These are phyloP conservation scores for Protomyces arabidopsidicola DNA, from an alignment of 1,139 yeast genomes.

Conservation along the genomic window DNA sequence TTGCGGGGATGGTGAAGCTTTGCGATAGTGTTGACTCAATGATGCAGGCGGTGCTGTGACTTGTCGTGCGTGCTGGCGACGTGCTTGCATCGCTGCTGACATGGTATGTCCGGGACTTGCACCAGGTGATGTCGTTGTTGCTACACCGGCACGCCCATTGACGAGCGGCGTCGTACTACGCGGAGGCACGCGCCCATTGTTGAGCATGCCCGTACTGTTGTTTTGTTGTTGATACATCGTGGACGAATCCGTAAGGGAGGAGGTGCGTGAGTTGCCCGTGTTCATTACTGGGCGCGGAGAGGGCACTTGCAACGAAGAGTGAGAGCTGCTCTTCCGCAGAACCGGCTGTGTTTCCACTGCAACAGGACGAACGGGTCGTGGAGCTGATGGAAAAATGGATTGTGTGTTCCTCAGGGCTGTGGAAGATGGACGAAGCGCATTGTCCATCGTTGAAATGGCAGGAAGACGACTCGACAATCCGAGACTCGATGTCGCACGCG, in stretches of 20 bases:
- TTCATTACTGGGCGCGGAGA: not conserved
- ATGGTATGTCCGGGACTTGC: not conserved
- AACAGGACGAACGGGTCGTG: not conserved
- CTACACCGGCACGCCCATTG: not conserved
- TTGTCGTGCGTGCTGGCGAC: conserved; percentile 3
- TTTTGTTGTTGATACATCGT: not conserved
- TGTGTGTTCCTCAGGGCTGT: not conserved
- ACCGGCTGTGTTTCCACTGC: not conserved
- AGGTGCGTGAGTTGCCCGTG: not conserved
- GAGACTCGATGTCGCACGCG: not conserved
- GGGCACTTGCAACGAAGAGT: not conserved
- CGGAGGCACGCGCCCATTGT: not conserved
- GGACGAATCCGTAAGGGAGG: not conserved
- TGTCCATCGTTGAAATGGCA: not conserved
- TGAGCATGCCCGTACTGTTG: not conserved
- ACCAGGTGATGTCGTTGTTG: not conserved
- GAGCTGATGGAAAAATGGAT: not conserved
- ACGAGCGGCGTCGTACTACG: not conserved
- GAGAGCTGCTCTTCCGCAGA: not conserved
- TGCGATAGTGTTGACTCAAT: conserved; percentile 16
- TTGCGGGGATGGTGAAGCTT: not conserved
- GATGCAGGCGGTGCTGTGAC: conserved; percentile 22
- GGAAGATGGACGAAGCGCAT: not conserved
- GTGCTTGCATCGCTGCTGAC: not conserved
- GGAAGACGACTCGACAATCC: conserved; percentile 1